Conservation (phyloP, 2,329 filamentous ascomycete genomes). For the Hymenoscyphus scutula region DNA sequence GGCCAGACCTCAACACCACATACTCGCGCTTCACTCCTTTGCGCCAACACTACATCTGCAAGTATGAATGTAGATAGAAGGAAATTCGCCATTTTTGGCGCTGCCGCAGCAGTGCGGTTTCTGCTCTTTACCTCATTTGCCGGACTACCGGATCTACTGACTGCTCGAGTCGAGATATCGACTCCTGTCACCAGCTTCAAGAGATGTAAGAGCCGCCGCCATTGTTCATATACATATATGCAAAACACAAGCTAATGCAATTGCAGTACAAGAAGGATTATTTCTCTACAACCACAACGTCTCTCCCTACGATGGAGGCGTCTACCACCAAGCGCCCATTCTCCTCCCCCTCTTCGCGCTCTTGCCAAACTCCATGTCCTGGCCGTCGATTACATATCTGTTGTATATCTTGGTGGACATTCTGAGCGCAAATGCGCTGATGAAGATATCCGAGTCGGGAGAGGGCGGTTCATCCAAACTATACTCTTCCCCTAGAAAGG, state of each 20-base stretch:
- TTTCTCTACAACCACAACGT: conserved; percentile 96
- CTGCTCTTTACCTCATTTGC: conserved; percentile 80
- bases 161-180: conserved; percentile 90
- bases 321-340: conserved; percentile 77
- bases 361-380: conserved; percentile 65
- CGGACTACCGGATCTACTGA: conserved; percentile 77
- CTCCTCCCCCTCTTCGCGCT: conserved; percentile 89
- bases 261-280: conserved; percentile 85
- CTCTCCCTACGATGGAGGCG: conserved; percentile 94
- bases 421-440: conserved; percentile 75
- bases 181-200: conserved; percentile 98
- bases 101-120: conserved; percentile 75
- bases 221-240: not conserved
- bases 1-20: conserved; percentile 10
- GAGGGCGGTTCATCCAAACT: conserved; percentile 71
- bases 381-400: conserved; percentile 72
- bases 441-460: conserved; percentile 76
- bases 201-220: conserved; percentile 61
- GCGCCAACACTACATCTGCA: conserved; percentile 12
- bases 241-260: not conserved
- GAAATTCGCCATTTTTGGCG: conserved; percentile 67
- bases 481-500: conserved; percentile 75
- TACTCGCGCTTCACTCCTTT: conserved; percentile 26
- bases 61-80: conserved; percentile 54
- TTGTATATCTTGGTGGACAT: conserved; percentile 82